A percentile compares a stretch with the other conserved stretches of the same genome.
Conservation (phyloP, 2,329 filamentous ascomycete genomes). For the Cladosporium austrohemisphaericum region DNA sequence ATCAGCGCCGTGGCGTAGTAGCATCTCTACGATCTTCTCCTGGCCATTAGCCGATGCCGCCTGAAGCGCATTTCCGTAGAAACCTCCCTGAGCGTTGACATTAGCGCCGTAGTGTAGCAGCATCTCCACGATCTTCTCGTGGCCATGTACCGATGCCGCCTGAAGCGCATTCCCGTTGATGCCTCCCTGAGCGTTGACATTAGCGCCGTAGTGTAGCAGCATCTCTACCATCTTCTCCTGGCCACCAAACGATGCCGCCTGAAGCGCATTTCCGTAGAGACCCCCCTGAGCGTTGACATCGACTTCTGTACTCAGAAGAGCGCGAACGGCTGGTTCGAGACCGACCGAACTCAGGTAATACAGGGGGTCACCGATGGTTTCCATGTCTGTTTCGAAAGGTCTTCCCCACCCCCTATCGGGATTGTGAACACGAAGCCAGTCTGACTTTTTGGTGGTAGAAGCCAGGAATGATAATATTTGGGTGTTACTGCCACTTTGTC, state of each 20-base stretch:
- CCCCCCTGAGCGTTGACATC: too few relatives aligned
- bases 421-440: constrained; percentile 15
- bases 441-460: constrained; percentile 12
- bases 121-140: constrained; percentile 21
- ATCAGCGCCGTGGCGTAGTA: constrained; percentile 19
- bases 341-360: constrained; percentile 14
- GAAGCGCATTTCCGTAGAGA: constrained; percentile 10
- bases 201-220: constrained; percentile 19
- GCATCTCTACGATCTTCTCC: constrained; percentile 16
- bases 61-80: constrained; percentile 16
- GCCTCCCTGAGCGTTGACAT: constrained; percentile 20
- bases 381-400: not conserved
- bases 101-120: constrained; percentile 19
- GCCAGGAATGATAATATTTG: constrained; percentile 10
- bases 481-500: not conserved
- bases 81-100: too few relatives aligned
- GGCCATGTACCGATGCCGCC: constrained; percentile 14
- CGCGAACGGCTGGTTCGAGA: constrained; percentile 2
- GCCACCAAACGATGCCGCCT: constrained; percentile 13
- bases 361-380: constrained; percentile 4
- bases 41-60: constrained; percentile 14
- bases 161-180: constrained; percentile 15
- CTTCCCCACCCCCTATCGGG: constrained; percentile 11
- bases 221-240: constrained; percentile 17
- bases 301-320: constrained; percentile 14